These are phyloP conservation scores for Verticillium albo-atrum DNA, from an alignment of 2,329 filamentous ascomycete species.

Conservation along the genomic window DNA sequence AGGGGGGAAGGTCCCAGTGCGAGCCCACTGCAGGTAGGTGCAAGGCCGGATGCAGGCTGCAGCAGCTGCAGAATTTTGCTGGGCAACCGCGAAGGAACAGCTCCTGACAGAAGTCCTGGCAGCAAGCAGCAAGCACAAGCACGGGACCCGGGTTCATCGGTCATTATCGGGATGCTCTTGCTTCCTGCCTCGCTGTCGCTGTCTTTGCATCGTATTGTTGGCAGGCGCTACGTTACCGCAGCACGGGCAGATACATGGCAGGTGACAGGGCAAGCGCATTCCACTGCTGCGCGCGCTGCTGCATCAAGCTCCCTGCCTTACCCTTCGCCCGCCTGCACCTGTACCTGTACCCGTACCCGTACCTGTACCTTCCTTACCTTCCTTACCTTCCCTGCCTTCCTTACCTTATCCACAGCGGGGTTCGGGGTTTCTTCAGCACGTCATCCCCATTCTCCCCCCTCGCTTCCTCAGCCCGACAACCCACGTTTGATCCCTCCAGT, in stretches of 20 bases:
- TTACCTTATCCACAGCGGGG: not conserved
- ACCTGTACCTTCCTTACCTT: not conserved
- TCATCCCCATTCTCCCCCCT: not conserved
- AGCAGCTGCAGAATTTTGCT: not conserved
- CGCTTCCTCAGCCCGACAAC: not conserved
- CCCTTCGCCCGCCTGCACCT: not conserved
- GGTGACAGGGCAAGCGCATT: not conserved
- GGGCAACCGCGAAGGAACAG: not conserved
- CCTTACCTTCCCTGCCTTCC: not conserved
- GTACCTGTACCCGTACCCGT: too few species aligned
- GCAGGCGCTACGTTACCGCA: not conserved
- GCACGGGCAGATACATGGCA: not conserved
- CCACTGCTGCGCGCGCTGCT: not conserved
- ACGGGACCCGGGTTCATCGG: not conserved
- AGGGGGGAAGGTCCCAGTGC: not conserved
- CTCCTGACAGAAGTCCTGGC: not conserved
- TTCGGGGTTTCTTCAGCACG: constrained; percentile 2
- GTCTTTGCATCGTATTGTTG: not conserved
- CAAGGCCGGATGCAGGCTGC: not conserved
- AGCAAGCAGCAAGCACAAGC: not conserved
- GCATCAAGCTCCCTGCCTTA: not conserved
- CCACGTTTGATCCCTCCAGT: not conserved
- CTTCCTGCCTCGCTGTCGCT: not conserved
- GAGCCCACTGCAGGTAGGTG: not conserved
- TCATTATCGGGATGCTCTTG: not conserved